A percentile compares a stretch with the other conserved stretches of the same genome.
These are phyloP conservation scores for Huntiella savannae DNA, from an alignment of 2,329 filamentous ascomycete species.

Conservation along the genomic window DNA sequence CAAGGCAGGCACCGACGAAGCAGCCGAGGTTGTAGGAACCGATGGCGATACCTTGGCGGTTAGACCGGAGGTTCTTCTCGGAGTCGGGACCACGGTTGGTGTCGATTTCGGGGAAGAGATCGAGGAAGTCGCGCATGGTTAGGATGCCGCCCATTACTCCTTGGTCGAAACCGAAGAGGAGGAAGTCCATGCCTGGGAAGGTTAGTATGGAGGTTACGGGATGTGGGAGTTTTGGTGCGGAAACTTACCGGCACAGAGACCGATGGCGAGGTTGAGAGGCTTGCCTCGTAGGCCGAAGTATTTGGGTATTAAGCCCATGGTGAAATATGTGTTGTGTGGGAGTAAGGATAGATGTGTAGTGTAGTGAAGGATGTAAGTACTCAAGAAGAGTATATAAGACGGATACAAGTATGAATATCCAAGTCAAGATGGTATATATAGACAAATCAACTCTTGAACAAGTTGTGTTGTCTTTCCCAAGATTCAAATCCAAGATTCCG, in stretches of 20 bases:
- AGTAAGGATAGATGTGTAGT: not conserved
- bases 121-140: slow-evolving; percentile 41
- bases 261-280: slow-evolving; percentile 12
- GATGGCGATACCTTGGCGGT: slow-evolving; percentile 31
- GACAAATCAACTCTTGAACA: not conserved
- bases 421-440: not conserved
- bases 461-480: not conserved
- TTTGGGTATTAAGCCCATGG: slow-evolving; percentile 9
- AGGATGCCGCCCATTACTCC: slow-evolving; percentile 60
- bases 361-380: not conserved
- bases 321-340: not conserved
- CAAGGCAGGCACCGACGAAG: slow-evolving; percentile 43
- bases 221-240: not conserved
- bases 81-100: slow-evolving; percentile 22
- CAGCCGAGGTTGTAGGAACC: slow-evolving; percentile 42
- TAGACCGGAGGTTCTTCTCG: slow-evolving; percentile 25
- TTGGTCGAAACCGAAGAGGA: slow-evolving; percentile 39
- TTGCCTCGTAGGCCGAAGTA: slow-evolving; percentile 13
- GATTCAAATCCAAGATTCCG: too few species aligned
- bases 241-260: slow-evolving; percentile 13
- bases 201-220: not conserved
- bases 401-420: not conserved
- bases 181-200: slow-evolving; percentile 15
- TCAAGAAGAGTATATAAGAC: too few species aligned
- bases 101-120: slow-evolving; percentile 35